These are phyloP conservation scores for Saccharomycopsis oosterbeekiorum DNA, from an alignment of 805 yeast genomes.

Conservation along the genomic window DNA sequence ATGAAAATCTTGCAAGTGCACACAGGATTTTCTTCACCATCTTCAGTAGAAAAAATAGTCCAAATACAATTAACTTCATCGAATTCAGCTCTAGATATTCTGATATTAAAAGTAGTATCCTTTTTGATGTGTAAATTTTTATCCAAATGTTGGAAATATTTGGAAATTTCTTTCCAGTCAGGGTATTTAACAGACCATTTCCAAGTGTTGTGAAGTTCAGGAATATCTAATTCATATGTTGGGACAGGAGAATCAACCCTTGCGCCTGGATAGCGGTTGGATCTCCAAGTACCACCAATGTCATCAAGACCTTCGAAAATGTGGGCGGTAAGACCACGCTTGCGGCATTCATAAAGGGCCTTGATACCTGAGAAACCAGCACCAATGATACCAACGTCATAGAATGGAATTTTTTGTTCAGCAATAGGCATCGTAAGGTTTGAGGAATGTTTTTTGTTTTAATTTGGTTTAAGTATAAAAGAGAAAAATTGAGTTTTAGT, in stretches of 20 bases:
- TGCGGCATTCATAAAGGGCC: constrained; percentile 16
- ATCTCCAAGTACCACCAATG: constrained; percentile 21
- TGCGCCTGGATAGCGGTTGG: constrained; percentile 22
- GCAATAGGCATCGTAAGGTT: constrained; percentile 11
- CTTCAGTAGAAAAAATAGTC: constrained; percentile 18
- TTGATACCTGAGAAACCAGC: constrained; percentile 20
- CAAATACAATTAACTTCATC: constrained; percentile 21
- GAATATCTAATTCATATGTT: constrained; percentile 22
- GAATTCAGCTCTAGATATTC: constrained; percentile 20
- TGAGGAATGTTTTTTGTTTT: background rate
- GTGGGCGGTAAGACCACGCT: constrained; percentile 18
- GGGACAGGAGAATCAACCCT: constrained; percentile 26
- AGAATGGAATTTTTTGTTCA: constrained; percentile 8
- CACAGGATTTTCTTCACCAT: constrained; percentile 15
- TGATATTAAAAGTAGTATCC: constrained; percentile 22
- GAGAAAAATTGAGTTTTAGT: background rate
- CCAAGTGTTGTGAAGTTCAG: constrained; percentile 23
- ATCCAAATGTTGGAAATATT: constrained; percentile 24
- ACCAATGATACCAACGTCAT: constrained; percentile 19
- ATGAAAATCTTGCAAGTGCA: constrained; percentile 16
- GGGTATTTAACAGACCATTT: constrained; percentile 24
- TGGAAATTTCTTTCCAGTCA: constrained; percentile 22
- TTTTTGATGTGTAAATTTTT: constrained; percentile 21
- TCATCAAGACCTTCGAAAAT: constrained; percentile 14
- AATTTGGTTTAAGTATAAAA: background rate